A percentile compares a stretch with the other conserved stretches of the same genome.
phyloP scores from a whole-genome alignment of 1,284 basidiomycete genomes.

The Sphagnurus paluster region DNA sequence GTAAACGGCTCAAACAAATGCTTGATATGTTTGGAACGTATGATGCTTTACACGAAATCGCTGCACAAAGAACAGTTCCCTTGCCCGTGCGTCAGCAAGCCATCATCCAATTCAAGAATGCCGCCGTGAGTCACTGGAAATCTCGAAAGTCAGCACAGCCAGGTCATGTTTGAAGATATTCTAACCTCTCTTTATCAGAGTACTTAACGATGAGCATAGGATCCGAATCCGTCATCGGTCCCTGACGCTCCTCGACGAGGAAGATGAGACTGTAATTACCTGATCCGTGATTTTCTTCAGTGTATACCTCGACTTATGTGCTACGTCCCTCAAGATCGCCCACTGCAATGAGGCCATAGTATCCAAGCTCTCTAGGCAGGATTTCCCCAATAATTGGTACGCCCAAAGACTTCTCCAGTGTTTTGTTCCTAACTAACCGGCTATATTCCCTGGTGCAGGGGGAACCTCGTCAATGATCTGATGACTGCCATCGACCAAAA shows the following conservation, averaged over 20 bases:
- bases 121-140: constrained; percentile 65
- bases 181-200: constrained; percentile 36
- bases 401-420: constrained; percentile 10
- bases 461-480: constrained; percentile 58
- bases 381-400: constrained; percentile 72
- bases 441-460: constrained; percentile 45
- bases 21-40: constrained; percentile 67
- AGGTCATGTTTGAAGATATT: constrained; percentile 2
- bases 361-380: constrained; percentile 68
- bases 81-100: constrained; percentile 70
- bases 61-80: constrained; percentile 55
- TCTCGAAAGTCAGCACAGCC: constrained; percentile 57
- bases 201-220: constrained; percentile 66
- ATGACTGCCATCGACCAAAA: constrained; percentile 52
- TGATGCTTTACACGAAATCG: constrained; percentile 72
- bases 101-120: constrained; percentile 83
- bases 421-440: constrained; percentile 7
- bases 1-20: constrained; percentile 63
- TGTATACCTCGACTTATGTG: constrained; percentile 2
- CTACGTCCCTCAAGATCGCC: constrained; percentile 53
- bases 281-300: background rate
- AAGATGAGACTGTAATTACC: constrained; percentile 64
- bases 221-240: constrained; percentile 57
- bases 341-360: constrained; percentile 71
- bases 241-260: constrained; percentile 65